Evolutionary conservation across 2,329 filamentous ascomycete genomes (phyloP), one percentile per base, ranked within the genome.

Genomic region (Anthostomella pinea): DNA sequence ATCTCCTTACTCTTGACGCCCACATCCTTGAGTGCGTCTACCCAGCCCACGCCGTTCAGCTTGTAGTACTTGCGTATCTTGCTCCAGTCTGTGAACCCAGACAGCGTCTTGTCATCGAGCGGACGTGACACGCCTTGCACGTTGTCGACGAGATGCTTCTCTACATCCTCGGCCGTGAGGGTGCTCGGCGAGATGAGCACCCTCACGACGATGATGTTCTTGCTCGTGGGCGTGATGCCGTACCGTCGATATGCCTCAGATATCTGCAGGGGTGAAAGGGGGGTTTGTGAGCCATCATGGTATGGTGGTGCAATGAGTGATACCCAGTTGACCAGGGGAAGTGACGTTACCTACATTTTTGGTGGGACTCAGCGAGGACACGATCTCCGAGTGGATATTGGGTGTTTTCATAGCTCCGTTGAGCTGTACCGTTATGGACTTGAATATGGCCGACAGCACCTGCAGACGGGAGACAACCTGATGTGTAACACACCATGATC

Each of bases 201-300:
- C 59, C 96, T 97, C 54, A 96, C 72, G 6, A 87, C 81, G 3
- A 96, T 67, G n/a, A 98, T 64, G 49, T 82, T 65, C 28, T 73
- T 81, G 3, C 85, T 93, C 8, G 71, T 67, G 9, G 87, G 78
- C 1, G 77, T 70, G 39, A 97, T 81, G 30, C 93, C 93, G 56
- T 93, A 95, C 35, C 84, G 83, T 20, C 87, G 83, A 64, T 97
- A 97, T 1, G 89, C 83, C 52, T 96, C 90, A 33, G 88, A 79
- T 56, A 98, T 97, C 88, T 94, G 46, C 48, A 31, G 43, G 27
- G 8, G 42, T 29, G 33, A 32, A n/a, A 13, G 30, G 30, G 19
- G 22, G 16, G 33, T n/a, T n/a, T 18, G 23, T 37, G 27, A 33
- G 31, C 28, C 23, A 25, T 33, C 10, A 21, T 5, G 16, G n/a